Percentiles rank a stretch among this genome's conserved stretches.
These are phyloP conservation scores for Alnus glutinosa DNA, from an alignment of 306 rosid species.

Conservation along the genomic window DNA sequence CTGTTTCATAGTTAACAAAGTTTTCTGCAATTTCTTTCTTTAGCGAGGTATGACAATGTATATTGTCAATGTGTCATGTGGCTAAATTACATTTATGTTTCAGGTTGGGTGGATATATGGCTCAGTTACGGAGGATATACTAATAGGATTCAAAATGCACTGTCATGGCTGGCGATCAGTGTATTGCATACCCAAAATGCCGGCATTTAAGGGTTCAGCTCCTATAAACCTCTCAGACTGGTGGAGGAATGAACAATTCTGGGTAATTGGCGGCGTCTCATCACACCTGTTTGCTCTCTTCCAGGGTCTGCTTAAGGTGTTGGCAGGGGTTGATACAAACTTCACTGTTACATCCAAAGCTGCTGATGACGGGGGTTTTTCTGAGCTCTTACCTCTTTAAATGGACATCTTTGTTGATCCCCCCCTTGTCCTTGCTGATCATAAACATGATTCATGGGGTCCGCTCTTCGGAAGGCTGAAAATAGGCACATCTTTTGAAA, in stretches of 20 bases:
- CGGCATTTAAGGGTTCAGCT: conserved; percentile 96
- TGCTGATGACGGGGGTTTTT: conserved; percentile 80
- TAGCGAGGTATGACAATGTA: neutral
- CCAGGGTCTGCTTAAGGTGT: conserved; percentile 88
- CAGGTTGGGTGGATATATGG: conserved; percentile 98
- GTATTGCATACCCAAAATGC: conserved; percentile 85
- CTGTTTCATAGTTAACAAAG: conserved; percentile 3
- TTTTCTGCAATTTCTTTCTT: neutral
- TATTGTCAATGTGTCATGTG: neutral
- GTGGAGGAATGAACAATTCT: conserved; percentile 97
- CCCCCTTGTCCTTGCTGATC: conserved; percentile 63
- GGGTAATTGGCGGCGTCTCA: conserved; percentile 93
- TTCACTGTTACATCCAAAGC: conserved; percentile 92
- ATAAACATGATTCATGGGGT: no score
- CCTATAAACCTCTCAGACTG: conserved; percentile 88
- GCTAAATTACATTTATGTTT: conserved; percentile 24
- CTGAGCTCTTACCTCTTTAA: conserved; percentile 92
- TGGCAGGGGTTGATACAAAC: conserved; percentile 85
- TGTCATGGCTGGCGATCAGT: conserved; percentile 97
- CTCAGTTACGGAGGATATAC: conserved; percentile 88
- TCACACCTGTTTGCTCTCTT: conserved; percentile 82
- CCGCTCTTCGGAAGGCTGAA: no score
- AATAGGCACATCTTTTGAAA: no score
- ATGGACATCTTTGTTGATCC: conserved; percentile 83
- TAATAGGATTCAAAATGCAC: conserved; percentile 94